Conservation (phyloP, 805 yeast species). For the Cyberlindnera mycetangii region DNA sequence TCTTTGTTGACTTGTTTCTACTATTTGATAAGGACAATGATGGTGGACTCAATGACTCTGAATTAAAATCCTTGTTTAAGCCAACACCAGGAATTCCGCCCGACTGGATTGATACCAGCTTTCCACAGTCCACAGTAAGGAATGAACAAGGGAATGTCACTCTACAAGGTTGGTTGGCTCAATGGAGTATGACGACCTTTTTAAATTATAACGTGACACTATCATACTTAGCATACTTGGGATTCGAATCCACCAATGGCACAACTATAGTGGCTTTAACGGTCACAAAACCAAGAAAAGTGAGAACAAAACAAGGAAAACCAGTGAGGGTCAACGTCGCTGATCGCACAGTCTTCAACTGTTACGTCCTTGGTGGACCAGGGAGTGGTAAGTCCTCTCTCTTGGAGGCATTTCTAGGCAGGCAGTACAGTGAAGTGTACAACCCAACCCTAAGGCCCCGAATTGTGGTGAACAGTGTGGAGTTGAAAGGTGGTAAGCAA, state of each 20-base stretch:
- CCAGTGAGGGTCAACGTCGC: slow-evolving; percentile 62
- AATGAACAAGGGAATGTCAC: slow-evolving; percentile 89
- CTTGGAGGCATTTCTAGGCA: slow-evolving; percentile 75
- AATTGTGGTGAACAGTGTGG: slow-evolving; percentile 88
- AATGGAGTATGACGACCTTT: slow-evolving; percentile 96
- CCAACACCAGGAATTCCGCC: slow-evolving; percentile 94
- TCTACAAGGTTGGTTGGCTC: slow-evolving; percentile 97
- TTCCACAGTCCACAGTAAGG: slow-evolving; percentile 85
- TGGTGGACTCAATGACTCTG: slow-evolving; percentile 84
- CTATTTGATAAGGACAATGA: slow-evolving; percentile 93
- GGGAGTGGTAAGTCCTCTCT: slow-evolving; percentile 86
- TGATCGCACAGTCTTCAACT: slow-evolving; percentile 90
- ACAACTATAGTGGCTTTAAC: slow-evolving; percentile 54
- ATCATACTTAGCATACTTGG: slow-evolving; percentile 86
- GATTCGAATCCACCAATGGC: slow-evolving; percentile 53
- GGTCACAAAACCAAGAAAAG: slow-evolving; percentile 77
- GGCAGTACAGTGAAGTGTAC: slow-evolving; percentile 66
- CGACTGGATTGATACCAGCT: slow-evolving; percentile 80
- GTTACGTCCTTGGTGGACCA: slow-evolving; percentile 82
- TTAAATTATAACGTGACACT: slow-evolving; percentile 80
- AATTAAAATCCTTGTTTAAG: slow-evolving; percentile 63
- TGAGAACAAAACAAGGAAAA: slow-evolving; percentile 62
- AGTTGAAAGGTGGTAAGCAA: slow-evolving; percentile 91
- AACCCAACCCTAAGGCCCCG: slow-evolving; percentile 81
- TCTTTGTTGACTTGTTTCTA: slow-evolving; percentile 84